Percentiles rank a stretch among this genome's conserved stretches.
Conservation (phyloP, 73 alveolate genomes). For the Symbiodinium pilosum region DNA sequence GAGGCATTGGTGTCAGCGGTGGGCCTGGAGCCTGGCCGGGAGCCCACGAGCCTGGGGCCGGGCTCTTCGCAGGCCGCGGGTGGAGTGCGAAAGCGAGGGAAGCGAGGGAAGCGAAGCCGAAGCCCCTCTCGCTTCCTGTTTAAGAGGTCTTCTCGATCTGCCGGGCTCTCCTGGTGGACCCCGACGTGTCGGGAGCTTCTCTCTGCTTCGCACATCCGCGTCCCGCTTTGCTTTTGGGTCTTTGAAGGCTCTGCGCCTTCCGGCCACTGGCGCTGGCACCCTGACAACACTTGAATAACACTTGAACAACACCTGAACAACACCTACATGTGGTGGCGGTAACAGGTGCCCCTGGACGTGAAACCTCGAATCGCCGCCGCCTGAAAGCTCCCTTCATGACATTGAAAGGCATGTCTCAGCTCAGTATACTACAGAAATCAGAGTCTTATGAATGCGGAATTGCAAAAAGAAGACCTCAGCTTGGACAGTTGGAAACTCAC, state of each 20-base stretch:
- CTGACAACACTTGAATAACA: neutral
- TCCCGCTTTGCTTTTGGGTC: neutral
- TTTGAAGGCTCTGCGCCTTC: conserved; percentile 41
- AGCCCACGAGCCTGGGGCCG: conserved; percentile 57
- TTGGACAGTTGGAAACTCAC: too few species aligned
- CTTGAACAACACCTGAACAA: neutral
- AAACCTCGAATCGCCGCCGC: neutral
- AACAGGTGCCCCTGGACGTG: neutral
- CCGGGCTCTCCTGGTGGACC: conserved; percentile 73
- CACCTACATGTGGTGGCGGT: neutral
- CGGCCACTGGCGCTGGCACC: conserved; percentile 74
- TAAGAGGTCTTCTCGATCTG: conserved; percentile 30
- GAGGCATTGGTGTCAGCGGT: conserved; percentile 66
- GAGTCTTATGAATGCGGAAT: too few species aligned
- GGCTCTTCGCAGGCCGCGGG: conserved; percentile 66
- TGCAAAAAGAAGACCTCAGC: too few species aligned
- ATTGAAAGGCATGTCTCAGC: neutral
- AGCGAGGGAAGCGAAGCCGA: neutral
- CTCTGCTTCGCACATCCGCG: neutral
- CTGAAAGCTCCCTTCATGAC: neutral
- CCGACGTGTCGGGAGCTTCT: conserved; percentile 18
- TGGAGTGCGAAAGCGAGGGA: too few species aligned
- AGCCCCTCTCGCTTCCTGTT: neutral
- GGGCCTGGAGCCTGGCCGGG: conserved; percentile 56
- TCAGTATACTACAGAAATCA: too few species aligned